Conservation (phyloP, 345 rosid species). For the Acer saccharum region DNA sequence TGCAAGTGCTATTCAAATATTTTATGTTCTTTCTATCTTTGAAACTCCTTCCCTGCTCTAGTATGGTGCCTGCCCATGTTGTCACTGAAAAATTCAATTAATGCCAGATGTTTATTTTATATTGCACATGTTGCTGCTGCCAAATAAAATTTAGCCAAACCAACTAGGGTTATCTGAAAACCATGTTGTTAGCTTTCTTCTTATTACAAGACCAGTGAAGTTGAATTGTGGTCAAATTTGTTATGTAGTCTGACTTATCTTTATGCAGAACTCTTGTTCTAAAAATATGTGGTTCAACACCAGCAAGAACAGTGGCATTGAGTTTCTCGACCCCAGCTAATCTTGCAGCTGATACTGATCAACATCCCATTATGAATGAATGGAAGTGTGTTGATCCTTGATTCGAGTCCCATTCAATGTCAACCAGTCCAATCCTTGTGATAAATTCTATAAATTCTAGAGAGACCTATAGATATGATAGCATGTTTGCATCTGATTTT, state of each 20-base stretch:
- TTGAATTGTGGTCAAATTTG: background rate
- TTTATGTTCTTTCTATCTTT: background rate
- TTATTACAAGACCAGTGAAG: background rate
- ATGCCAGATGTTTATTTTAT: background rate
- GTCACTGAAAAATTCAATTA: background rate
- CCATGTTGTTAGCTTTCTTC: background rate
- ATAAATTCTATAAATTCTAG: background rate
- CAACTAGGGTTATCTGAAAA: background rate
- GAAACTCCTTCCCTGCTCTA: background rate
- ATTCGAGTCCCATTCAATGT: too few relatives aligned
- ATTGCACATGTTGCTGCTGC: background rate
- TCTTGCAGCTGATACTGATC: too few relatives aligned
- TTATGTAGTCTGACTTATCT: background rate
- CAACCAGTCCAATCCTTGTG: too few relatives aligned
- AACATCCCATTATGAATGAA: too few relatives aligned
- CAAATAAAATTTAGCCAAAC: background rate
- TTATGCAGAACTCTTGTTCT: background rate
- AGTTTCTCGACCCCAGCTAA: too few relatives aligned
- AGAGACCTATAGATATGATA: background rate
- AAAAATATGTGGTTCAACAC: background rate
- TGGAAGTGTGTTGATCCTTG: too few relatives aligned
- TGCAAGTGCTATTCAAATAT: slow-evolving; percentile 1
- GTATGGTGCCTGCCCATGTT: background rate
- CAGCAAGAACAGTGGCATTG: too few relatives aligned
- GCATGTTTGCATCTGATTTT: background rate